phyloP scores from a whole-genome alignment of 176 grass and related monocot genomes.

The Ensete ventricosum region DNA sequence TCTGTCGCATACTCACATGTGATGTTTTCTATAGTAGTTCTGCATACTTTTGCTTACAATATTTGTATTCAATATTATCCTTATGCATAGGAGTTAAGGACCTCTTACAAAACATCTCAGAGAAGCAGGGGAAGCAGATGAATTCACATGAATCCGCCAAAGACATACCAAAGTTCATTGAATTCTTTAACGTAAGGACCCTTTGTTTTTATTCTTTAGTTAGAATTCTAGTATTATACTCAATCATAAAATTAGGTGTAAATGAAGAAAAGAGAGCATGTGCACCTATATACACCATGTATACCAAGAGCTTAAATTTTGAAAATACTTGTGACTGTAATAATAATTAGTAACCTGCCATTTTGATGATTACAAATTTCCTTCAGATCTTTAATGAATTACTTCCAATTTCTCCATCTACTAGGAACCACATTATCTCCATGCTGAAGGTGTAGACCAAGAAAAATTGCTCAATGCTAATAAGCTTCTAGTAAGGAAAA shows the following conservation, averaged over 20 bases:
- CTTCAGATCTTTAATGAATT: background rate
- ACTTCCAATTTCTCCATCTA: background rate
- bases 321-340: background rate
- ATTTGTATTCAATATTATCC: background rate
- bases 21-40: background rate
- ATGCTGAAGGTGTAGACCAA: background rate
- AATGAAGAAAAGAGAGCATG: background rate
- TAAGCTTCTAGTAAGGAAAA: too few relatives aligned
- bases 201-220: background rate
- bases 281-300: background rate
- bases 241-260: background rate
- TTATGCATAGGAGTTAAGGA: slow-evolving; percentile 61
- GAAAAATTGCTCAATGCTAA: background rate
- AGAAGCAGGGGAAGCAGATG: slow-evolving; percentile 96
- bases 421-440: background rate
- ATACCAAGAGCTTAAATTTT: background rate
- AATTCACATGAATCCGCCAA: slow-evolving; percentile 68
- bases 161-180: slow-evolving; percentile 86
- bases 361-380: background rate
- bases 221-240: background rate
- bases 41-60: background rate
- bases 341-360: too few relatives aligned
- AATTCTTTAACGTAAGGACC: slow-evolving; percentile 56
- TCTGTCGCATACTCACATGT: background rate
- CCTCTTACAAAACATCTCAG: slow-evolving; percentile 80